Percentiles rank a stretch among this genome's conserved stretches.
Conservation (phyloP, 2,329 filamentous ascomycete species). For the Cercospora nicotianae region DNA sequence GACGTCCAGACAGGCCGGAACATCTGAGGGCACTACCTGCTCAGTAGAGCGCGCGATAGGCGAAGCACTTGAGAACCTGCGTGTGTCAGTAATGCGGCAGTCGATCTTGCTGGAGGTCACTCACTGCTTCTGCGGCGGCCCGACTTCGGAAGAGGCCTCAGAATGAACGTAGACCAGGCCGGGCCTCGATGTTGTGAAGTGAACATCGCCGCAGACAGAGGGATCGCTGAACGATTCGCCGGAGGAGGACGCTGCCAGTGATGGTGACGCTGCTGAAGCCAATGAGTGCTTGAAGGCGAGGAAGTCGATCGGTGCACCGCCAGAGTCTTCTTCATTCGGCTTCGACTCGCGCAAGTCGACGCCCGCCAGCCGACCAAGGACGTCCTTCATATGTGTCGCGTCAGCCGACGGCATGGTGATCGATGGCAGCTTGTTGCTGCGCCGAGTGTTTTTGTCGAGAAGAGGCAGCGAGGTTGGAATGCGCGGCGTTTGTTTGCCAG, state of each 20-base stretch:
- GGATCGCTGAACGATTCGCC: neutral
- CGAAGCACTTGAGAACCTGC: neutral
- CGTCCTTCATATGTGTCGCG: neutral
- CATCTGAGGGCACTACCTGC: neutral
- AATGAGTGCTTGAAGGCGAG: neutral
- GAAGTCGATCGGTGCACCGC: neutral
- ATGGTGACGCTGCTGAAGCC: neutral
- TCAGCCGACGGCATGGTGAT: neutral
- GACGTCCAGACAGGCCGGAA: constrained; percentile 1
- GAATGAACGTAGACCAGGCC: neutral
- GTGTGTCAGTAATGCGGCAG: neutral
- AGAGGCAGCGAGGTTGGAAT: neutral
- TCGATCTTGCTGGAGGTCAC: neutral
- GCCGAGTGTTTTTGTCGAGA: neutral
- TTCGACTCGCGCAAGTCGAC: neutral
- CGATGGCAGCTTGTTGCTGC: neutral
- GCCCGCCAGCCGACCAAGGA: neutral
- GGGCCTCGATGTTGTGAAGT: neutral
- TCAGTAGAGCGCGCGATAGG: neutral
- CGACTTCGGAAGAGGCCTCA: neutral
- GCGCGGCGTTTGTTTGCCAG: neutral
- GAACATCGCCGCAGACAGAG: neutral
- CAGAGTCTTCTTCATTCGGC: neutral
- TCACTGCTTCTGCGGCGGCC: neutral
- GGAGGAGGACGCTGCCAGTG: neutral